Conservation (phyloP, 1,284 basidiomycete species). For the Cutaneotrichosporon arboriforme region DNA sequence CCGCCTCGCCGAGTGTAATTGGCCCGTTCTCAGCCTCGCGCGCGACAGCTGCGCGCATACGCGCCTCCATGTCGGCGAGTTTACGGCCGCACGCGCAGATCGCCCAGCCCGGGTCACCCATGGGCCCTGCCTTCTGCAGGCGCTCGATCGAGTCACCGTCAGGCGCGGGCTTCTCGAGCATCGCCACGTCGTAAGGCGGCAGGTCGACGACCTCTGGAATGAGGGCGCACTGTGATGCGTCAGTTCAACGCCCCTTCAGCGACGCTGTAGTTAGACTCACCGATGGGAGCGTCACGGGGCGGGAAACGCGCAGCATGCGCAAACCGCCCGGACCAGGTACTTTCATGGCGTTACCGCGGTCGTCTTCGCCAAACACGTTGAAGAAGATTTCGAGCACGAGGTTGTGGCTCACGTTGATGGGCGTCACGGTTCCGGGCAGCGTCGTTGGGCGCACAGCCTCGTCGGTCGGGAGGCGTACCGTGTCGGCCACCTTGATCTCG, state of each 20-base stretch:
- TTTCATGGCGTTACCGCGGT: constrained; percentile 21
- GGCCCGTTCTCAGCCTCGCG: neutral
- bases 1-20: neutral
- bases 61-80: constrained; percentile 28
- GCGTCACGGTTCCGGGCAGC: constrained; percentile 33
- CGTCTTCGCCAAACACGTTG: constrained; percentile 36
- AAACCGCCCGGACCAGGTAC: constrained; percentile 34
- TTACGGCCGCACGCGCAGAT: constrained; percentile 32
- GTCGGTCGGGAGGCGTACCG: constrained; percentile 34
- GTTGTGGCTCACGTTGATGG: constrained; percentile 41
- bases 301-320: constrained; percentile 36
- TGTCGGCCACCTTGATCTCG: constrained; percentile 16
- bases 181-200: constrained; percentile 12
- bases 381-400: constrained; percentile 44
- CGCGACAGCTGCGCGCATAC: constrained; percentile 14
- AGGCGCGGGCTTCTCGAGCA: neutral
- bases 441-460: constrained; percentile 33
- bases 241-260: neutral
- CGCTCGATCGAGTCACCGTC: constrained; percentile 1
- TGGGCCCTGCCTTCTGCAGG: neutral
- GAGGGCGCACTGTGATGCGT: constrained; percentile 7
- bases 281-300: constrained; percentile 37
- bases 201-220: constrained; percentile 16
- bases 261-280: neutral
- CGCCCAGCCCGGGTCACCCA: constrained; percentile 12